Base-by-base conservation (phyloP, 441 rosid genomes). In the Adansonia grandidieri region DNA sequence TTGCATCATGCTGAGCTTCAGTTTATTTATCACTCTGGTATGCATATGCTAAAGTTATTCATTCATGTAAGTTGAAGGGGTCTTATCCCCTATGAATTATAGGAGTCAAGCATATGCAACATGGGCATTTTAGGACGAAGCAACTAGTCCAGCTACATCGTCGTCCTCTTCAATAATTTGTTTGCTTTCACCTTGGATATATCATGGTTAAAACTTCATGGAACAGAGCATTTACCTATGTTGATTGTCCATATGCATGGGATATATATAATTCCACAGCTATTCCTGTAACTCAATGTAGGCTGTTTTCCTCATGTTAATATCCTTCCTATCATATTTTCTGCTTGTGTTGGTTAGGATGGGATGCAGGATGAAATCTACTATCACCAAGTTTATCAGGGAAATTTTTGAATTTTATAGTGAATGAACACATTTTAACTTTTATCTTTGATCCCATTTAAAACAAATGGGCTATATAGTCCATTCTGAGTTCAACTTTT, bases 401-500 rank as follows among this genome's bases (percentile, higher is more conserved):
- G 61, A 40, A 71, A 71, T 17, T 51, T 37, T 71, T 72, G 51
- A 57, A 20, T 56, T 54, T 73, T 73, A 13, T 40, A 19, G 45
- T 71, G 62, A 71, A 28, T 74, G 13, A 60, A 74, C 77, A 19
- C 7, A 73, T 58, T 45, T 58, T 63, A 20, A 47, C 72, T 60
- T 22, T 42, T 50, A 32, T 57, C 15, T 40, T 40, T 58, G 17
- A 22, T 61, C 54, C 45, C 66, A 10, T 40, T 61, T 45, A 22
- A 48, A 15, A 44, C 28, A 69, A 24, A 10, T 50, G 74, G 60
- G 19, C 58, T 13, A 73, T 37, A 42, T 48, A 72, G 17, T 76
- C 77, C 76, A 77, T 78, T 63, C 44, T 56, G 20, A 11, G 72
- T 80, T 77, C 47, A 24, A 70, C 74, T 75, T 45, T 19, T 71